A percentile compares a stretch with the other conserved stretches of the same genome.
These are phyloP conservation scores for Cryptosporidium bovis DNA, from an alignment of 169 alveolate species.

Conservation along the genomic window DNA sequence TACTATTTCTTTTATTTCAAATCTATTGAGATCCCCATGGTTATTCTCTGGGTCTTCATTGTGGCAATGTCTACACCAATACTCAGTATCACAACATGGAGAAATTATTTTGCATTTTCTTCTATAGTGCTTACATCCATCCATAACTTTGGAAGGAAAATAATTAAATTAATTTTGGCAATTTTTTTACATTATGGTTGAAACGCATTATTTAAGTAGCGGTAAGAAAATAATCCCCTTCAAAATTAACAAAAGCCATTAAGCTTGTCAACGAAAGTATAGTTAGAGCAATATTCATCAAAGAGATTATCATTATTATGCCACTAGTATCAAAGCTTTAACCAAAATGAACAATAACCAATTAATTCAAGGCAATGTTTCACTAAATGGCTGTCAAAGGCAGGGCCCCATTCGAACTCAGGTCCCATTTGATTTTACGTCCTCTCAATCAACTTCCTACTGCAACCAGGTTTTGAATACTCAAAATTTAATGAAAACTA, in stretches of 20 bases:
- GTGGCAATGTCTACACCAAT: constrained; percentile 82
- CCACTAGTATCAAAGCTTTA: too few species aligned
- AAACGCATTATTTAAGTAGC: too few species aligned
- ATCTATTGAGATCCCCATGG: constrained; percentile 78
- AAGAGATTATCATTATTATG: too few species aligned
- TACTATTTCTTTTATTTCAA: constrained; percentile 72
- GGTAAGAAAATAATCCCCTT: too few species aligned
- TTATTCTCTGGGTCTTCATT: constrained; percentile 71
- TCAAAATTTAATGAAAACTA: constrained; percentile 12
- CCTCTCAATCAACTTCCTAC: constrained; percentile 29
- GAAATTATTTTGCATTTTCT: constrained; percentile 44
- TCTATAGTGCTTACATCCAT: constrained; percentile 74
- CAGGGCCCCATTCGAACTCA: constrained; percentile 24
- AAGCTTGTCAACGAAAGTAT: too few species aligned
- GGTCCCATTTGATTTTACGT: constrained; percentile 1
- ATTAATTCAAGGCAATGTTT: constrained; percentile 1
- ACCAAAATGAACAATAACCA: constrained; percentile 3
- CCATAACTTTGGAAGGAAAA: constrained; percentile 17
- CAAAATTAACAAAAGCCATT: too few species aligned
- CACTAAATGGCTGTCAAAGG: constrained; percentile 27
- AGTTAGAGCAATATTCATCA: too few species aligned
- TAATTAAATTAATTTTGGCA: not conserved
- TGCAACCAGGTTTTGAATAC: not conserved
- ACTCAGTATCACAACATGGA: constrained; percentile 74
- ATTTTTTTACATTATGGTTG: too few species aligned